Conservation (phyloP, 495 filamentous ascomycete species). For the Melanomma pulvis-pyrius region DNA sequence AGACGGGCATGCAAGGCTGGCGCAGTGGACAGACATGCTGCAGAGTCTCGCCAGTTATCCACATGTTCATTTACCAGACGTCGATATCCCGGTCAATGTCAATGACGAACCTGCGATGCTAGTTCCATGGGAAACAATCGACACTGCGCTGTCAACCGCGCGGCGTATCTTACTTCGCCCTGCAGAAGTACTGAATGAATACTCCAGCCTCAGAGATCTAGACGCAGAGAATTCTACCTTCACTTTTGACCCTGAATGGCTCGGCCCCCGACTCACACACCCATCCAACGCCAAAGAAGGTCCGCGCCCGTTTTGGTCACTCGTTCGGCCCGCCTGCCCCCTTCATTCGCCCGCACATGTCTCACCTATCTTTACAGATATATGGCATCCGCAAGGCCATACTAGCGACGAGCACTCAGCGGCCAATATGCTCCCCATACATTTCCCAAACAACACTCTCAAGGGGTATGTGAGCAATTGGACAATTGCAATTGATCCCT, state of each 20-base stretch:
- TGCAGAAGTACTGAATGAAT: slow-evolving; percentile 8
- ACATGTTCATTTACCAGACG: slow-evolving; percentile 40
- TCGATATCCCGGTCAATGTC: slow-evolving; percentile 45
- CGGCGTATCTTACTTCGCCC: slow-evolving; percentile 1
- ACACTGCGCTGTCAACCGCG: slow-evolving; percentile 21
- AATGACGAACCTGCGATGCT: slow-evolving; percentile 44
- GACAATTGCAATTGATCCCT: slow-evolving; percentile 41
- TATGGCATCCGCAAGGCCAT: slow-evolving; percentile 25
- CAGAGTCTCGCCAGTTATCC: slow-evolving; percentile 19
- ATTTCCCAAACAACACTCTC: slow-evolving; percentile 30
- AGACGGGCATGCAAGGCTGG: slow-evolving; percentile 30
- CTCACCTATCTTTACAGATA: slow-evolving; percentile 13
- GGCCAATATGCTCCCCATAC: slow-evolving; percentile 25
- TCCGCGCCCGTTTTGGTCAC: slow-evolving; percentile 40
- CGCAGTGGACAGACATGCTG: slow-evolving; percentile 40
- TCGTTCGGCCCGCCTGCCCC: slow-evolving; percentile 42
- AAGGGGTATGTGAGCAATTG: slow-evolving; percentile 47
- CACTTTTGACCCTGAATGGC: slow-evolving; percentile 36
- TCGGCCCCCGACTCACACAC: slow-evolving; percentile 10
- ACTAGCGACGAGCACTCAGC: slow-evolving; percentile 38
- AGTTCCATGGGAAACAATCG: slow-evolving; percentile 45
- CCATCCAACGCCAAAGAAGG: not conserved
- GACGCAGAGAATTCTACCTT: not conserved
- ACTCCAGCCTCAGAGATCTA: slow-evolving; percentile 18
- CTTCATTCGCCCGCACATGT: slow-evolving; percentile 20